A percentile compares a stretch with the other conserved stretches of the same genome.
Evolutionary conservation across 2,329 filamentous ascomycete genomes (phyloP).

Genomic region (Leptographium procerum): DNA sequence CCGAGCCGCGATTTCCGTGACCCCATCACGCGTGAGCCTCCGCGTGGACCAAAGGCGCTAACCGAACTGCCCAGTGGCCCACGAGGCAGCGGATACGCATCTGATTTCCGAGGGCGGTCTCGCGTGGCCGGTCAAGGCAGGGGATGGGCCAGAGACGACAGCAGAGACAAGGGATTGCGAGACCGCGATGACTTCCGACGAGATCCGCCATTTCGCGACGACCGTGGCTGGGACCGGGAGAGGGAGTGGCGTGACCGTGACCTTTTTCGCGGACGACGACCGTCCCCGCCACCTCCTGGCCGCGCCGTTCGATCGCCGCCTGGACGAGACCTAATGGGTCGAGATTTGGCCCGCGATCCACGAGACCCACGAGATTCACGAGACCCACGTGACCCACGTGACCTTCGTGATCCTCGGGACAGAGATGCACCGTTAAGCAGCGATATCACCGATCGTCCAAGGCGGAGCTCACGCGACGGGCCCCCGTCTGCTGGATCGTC

Average conservation of each 20-base stretch:
- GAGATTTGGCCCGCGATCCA: constrained; percentile 42
- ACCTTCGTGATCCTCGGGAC: constrained; percentile 48
- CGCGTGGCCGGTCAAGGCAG: constrained; percentile 45
- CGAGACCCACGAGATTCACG: constrained; percentile 27
- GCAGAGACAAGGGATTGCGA: constrained; percentile 40
- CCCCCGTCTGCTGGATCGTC: constrained; percentile 61
- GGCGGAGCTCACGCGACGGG: constrained; percentile 61
- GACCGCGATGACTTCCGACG: constrained; percentile 35
- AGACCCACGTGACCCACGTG: constrained; percentile 16
- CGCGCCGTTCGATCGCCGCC: constrained; percentile 43
- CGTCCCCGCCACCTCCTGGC: constrained; percentile 47
- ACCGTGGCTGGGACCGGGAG: constrained; percentile 48
- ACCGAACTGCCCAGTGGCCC: constrained; percentile 59
- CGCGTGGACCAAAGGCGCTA: constrained; percentile 70
- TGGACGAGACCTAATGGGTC: constrained; percentile 13
- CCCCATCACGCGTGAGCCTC: constrained; percentile 53
- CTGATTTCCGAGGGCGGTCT: constrained; percentile 52
- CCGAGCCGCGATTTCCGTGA: constrained; percentile 50
- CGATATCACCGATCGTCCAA: constrained; percentile 50
- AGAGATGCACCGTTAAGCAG: constrained; percentile 47
- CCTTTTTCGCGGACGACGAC: constrained; percentile 44
- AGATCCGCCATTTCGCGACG: constrained; percentile 15
- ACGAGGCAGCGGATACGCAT: constrained; percentile 53
- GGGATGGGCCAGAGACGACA: constrained; percentile 53
- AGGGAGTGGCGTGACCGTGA: constrained; percentile 40